A percentile compares a stretch with the other conserved stretches of the same genome.
phyloP scores from a whole-genome alignment of 768 basidiomycete species.

The Leccinum obscurum region DNA sequence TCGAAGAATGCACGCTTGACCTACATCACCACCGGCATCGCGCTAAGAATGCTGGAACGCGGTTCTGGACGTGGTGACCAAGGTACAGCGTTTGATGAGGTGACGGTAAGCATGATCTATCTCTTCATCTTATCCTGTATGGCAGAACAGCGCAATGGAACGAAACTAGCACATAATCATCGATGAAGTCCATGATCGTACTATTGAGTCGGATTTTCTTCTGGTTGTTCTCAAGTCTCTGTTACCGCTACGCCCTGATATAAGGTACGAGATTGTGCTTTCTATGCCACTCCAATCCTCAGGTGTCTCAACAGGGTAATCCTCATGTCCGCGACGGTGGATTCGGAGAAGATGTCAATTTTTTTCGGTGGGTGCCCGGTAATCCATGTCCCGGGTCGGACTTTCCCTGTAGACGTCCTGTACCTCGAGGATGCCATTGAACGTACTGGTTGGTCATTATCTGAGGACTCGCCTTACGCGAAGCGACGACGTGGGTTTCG shows the following conservation, averaged over 20 bases:
- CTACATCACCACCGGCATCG: slow-evolving; percentile 93
- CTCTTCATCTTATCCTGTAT: slow-evolving; percentile 4
- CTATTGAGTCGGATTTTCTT: slow-evolving; percentile 96
- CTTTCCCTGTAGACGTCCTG: slow-evolving; percentile 84
- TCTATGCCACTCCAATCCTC: slow-evolving; percentile 3
- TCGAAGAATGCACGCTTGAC: slow-evolving; percentile 75
- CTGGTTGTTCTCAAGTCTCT: slow-evolving; percentile 90
- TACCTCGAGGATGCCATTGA: slow-evolving; percentile 96
- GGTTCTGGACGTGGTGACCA: slow-evolving; percentile 67
- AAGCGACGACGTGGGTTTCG: slow-evolving; percentile 51
- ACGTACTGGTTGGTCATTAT: slow-evolving; percentile 72
- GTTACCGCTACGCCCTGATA: slow-evolving; percentile 68
- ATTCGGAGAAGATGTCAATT: slow-evolving; percentile 85
- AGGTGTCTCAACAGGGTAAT: slow-evolving; percentile 58
- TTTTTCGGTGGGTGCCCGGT: slow-evolving; percentile 89
- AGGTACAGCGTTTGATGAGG: slow-evolving; percentile 87
- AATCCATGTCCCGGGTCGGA: slow-evolving; percentile 88
- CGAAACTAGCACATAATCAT: slow-evolving; percentile 84
- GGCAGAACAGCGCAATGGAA: not conserved
- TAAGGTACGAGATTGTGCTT: slow-evolving; percentile 60
- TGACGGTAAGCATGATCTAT: slow-evolving; percentile 64
- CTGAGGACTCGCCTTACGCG: slow-evolving; percentile 81
- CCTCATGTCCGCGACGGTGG: slow-evolving; percentile 96
- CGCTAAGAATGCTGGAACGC: slow-evolving; percentile 93
- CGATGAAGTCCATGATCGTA: slow-evolving; percentile 97